phyloP scores from a whole-genome alignment of 306 rosid species.

The Sicyos edulis region DNA sequence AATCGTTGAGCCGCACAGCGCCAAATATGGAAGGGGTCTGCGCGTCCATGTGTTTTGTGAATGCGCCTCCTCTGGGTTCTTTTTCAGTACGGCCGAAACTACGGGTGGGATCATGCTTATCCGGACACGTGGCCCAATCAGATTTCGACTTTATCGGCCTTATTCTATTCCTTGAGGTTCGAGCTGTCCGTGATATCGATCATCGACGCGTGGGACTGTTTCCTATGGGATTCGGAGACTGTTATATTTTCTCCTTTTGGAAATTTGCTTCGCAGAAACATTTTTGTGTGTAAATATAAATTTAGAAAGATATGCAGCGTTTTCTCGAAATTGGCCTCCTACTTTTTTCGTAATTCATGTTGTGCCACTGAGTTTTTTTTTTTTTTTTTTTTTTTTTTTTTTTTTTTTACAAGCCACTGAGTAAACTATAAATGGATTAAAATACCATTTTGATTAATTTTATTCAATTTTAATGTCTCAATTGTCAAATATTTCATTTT shows the following conservation, averaged over 20 bases:
- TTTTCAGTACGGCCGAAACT: conserved; percentile 21
- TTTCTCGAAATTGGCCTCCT: neutral
- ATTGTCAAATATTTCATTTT: no score
- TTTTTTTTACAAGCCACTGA: no score
- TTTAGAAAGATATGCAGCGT: neutral
- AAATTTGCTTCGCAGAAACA: neutral
- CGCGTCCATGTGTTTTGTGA: conserved; percentile 20
- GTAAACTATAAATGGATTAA: no score
- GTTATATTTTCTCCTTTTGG: conserved; percentile 18
- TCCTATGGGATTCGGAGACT: conserved; percentile 20
- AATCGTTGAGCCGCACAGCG: conserved; percentile 26
- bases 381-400: no score
- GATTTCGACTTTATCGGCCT: neutral
- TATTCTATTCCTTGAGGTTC: conserved; percentile 6
- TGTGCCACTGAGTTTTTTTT: no score
- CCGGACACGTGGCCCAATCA: conserved; percentile 52
- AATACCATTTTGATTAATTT: no score
- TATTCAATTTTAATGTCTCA: no score
- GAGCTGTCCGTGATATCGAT: conserved; percentile 32
- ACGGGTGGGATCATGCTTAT: conserved; percentile 19
- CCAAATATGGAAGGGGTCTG: conserved; percentile 68
- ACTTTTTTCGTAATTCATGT: neutral
- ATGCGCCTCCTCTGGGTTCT: conserved; percentile 2
- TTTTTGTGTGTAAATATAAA: neutral
- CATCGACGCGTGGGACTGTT: conserved; percentile 58